Base-by-base conservation (phyloP, 257 asterid genomes). In the Fraxinus excelsior region DNA sequence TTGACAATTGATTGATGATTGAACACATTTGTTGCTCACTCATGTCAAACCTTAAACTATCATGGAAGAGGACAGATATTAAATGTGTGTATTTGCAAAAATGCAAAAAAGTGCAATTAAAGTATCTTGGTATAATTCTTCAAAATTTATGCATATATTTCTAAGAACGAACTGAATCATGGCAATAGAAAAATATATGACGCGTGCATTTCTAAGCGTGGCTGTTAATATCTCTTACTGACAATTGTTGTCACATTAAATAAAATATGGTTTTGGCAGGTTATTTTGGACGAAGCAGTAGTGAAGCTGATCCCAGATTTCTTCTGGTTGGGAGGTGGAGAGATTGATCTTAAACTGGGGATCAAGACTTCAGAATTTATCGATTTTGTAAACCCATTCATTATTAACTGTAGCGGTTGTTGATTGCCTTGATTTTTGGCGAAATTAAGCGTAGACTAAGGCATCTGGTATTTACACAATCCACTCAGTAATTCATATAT, bases 271-370 rank as follows among this genome's bases (percentile, higher is more conserved):
- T 68, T 82, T 79, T 67, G 58, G 70, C 88, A 91, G 98, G 98
- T 95, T 86, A 91, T 95, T 77, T 75, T 93, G 91, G 97, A 95
- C 79, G 99, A 95, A 84, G 97, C 97, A 77, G 90, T 95, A 16
- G 78, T 71, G 74, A 88, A 88, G 86, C 96, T 95, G 9, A 77
- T 85, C 66, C 98, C 99, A 11, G 94, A 88, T 84, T 91, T 88
- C 87, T 91, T 95, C 89, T 95, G 98, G 99, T 77, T 95, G 87
- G 97, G 98, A 81, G 97, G 98, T 58, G 98, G 94, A 1, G 96
- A 93, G 77, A 65, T 90, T 84, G 97, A 95, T 87, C 93, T 93
- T 67, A 95, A 93, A 78, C 80, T 90, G 56, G 92, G 98, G 72
- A 80, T 91, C 77, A 89, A 84, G 84, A 86, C 95, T 42, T 75